phyloP scores from a whole-genome alignment of 2,329 filamentous ascomycete genomes.

The Colletotrichum aenigma region DNA sequence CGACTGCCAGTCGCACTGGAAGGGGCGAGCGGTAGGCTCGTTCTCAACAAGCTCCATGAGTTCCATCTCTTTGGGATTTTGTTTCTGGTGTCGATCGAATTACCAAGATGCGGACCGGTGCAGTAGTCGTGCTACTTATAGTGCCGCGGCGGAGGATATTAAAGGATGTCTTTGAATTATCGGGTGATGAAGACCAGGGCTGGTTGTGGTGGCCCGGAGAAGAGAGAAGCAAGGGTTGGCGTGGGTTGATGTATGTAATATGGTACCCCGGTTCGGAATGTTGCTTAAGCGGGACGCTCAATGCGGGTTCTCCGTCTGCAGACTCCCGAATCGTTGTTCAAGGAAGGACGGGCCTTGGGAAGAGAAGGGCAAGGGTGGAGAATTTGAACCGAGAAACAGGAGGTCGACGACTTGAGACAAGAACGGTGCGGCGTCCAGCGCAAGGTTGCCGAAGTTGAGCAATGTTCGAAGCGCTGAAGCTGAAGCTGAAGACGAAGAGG shows the following conservation, averaged over 20 bases:
- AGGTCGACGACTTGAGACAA: conserved; percentile 16
- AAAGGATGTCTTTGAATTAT: conserved; percentile 12
- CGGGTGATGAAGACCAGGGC: conserved; percentile 8
- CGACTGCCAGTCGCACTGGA: conserved; percentile 66
- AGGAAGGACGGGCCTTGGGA: neutral
- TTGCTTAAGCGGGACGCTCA: conserved; percentile 15
- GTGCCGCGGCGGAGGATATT: neutral
- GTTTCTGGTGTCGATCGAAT: conserved; percentile 26
- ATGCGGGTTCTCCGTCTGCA: conserved; percentile 12
- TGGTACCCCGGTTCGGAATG: conserved; percentile 12
- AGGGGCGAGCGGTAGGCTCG: conserved; percentile 65
- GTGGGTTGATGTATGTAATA: conserved; percentile 10
- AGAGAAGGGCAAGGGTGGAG: neutral
- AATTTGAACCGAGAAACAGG: conserved; percentile 4
- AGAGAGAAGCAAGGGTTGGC: conserved; percentile 11
- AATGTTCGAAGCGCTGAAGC: conserved; percentile 14
- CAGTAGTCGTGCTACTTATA: conserved; percentile 19
- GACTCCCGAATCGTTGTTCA: conserved; percentile 11
- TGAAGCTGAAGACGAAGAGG: neutral
- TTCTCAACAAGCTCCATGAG: conserved; percentile 69
- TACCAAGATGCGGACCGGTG: conserved; percentile 33
- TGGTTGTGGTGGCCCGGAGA: neutral
- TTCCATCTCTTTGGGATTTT: conserved; percentile 53
- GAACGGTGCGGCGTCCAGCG: conserved; percentile 22
- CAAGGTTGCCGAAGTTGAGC: conserved; percentile 20